Evolutionary conservation across 345 rosid species (phyloP), one percentile per base, ranked within the genome.

Genomic region (Hirschfeldia incana): DNA sequence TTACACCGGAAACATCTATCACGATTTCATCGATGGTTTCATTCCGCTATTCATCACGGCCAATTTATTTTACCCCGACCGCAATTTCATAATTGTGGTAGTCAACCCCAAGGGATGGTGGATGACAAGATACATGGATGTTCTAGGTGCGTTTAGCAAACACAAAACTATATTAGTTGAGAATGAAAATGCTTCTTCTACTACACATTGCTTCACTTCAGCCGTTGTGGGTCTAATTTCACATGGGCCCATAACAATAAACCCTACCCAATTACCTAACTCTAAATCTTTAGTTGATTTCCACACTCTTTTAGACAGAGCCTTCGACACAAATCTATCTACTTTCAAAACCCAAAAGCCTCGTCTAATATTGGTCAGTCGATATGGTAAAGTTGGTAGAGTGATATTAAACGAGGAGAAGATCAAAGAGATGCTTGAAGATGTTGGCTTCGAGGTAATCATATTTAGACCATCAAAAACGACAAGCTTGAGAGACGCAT

Each of bases 1-100:
- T 34, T 89, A 86, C 85, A 86, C 91, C 1, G 94, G 94, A 28
- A 90, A 80, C 82, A 80, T 88, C 37, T 88, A 83, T 78, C 96
- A 89, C 30, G 94, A 86, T 16, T 91, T 91, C 79, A 83, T 67
- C 42, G 97, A 93, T 29, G 89, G 88, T 8, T 72, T 88, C 78
- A 75, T 93, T 65, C 91, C 93, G 9, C 91, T 91, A 63, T 88
- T 85, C 69, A 85, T 87, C 86, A 91, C 93, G 63, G 78, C 80
- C 4, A 67, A 78, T 2, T 55, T 88, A 2, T 11, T 87, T 1
- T 81, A 79, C 67, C 84, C 82, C 0, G 37, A 81, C 68, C 85
- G 68, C n/a, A 81, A 91, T n/a, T 55, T 91, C 73, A 12, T 87
- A 64, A 37, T 90, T 1, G 89, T 88, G 11, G 80, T 91, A 16